Base-by-base conservation (phyloP, 2,329 filamentous ascomycete species). In the Aspergillus quadricinctus region DNA sequence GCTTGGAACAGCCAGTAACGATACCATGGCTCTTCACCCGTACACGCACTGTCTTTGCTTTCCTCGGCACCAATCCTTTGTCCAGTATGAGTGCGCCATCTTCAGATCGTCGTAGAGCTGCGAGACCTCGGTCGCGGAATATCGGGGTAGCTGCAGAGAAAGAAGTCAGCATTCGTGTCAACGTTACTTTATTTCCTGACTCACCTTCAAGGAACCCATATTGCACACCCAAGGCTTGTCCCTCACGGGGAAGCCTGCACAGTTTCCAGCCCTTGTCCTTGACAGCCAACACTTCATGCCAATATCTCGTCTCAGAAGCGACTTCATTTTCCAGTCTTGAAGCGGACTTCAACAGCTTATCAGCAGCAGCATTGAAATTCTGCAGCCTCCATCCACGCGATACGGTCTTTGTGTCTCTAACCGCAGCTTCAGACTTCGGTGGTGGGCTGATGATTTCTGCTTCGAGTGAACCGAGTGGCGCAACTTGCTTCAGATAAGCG, bases 181-280 rank as follows among this genome's bases (percentile, higher is more conserved):
- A 14, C 6, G 6, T 37, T 17, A 37, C 6, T 37, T 37, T 4
- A 11, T 19, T 5, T 4, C 11, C 46, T 35, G 50, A 64, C 75
- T 53, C 72, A 83, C 82, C 83, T 77, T 97, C 93, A 11, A 88
- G 82, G 68, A 96, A 96, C 7, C 93, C 94, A 73, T 93, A 97
- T 61, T 89, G 86, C 37, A 97, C 93, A 21, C 88, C 92, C 50
- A 97, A 80, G 0, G 86, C 87, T 63, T 90, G 85, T 50, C 81
- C 80, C 63, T 93, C 87, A 6, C 86, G 80, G 0, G 91, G 90
- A 43, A 94, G 78, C 50, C 88, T 83, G 63, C 88, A 93, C 19
- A 97, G 78, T 21, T 89, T 87, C 93, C 94, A 99, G 4, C 92
- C 92, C 54, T 86, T 87, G 62, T 91, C 84, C 61, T 88, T 91